Evolutionary conservation across 257 asterid genomes (phyloP).

Genomic region (Solanum habrochaites): DNA sequence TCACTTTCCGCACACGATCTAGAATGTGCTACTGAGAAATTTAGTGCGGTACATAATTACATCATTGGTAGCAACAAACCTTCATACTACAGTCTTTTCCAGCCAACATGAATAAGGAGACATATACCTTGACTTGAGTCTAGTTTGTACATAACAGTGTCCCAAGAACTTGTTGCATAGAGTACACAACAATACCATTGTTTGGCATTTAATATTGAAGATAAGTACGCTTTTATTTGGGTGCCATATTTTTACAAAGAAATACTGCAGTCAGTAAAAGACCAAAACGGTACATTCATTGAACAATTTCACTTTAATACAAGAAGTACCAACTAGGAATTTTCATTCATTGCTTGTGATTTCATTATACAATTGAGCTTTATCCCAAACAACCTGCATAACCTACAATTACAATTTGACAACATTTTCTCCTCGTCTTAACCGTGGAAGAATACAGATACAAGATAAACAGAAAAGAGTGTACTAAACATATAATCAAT

Average conservation of each 20-base stretch:
- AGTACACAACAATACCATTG: background rate
- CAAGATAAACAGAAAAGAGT: background rate
- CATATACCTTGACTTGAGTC: background rate
- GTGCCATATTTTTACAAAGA: no score
- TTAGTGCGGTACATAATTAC: background rate
- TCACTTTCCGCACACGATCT: background rate
- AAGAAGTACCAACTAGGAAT: background rate
- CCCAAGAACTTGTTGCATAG: background rate
- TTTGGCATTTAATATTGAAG: background rate
- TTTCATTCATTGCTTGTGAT: background rate
- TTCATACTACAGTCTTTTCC: background rate
- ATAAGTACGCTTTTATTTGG: background rate
- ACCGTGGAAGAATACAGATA: background rate
- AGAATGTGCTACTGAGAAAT: background rate
- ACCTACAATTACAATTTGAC: background rate
- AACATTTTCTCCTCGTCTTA: background rate
- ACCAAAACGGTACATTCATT: background rate
- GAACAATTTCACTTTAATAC: background rate
- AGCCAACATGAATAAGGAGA: background rate
- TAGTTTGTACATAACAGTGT: background rate
- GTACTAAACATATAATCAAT: background rate
- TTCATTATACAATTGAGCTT: conserved; percentile 4
- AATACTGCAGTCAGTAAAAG: background rate
- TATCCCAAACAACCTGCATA: background rate
- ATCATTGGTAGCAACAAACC: background rate